Percentiles rank a stretch among this genome's conserved stretches.
These are phyloP conservation scores for Tolypocladium tundrense DNA, from an alignment of 2,329 filamentous ascomycete genomes.

Conservation along the genomic window DNA sequence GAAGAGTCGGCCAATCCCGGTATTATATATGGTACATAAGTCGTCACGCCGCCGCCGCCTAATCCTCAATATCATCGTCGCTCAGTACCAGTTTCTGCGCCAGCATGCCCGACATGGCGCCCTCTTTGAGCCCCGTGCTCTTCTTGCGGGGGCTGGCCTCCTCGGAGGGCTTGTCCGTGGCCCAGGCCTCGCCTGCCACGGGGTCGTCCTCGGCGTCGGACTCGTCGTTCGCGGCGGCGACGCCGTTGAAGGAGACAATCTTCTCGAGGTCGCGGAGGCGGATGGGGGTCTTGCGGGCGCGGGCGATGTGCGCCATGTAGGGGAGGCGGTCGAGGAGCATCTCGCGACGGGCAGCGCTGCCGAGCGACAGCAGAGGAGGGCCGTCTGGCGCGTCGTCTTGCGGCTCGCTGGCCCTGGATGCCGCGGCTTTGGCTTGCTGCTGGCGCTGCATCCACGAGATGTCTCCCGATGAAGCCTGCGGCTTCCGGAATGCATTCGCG, in stretches of 20 bases:
- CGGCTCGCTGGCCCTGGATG: conserved; percentile 5
- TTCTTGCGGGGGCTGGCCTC: conserved; percentile 40
- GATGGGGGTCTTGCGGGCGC: conserved; percentile 28
- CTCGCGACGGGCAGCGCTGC: conserved; percentile 58
- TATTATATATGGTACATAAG: not conserved
- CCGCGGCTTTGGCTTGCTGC: conserved; percentile 14
- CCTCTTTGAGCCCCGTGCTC: conserved; percentile 24
- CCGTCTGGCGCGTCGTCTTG: conserved; percentile 11
- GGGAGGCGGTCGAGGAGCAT: conserved; percentile 79
- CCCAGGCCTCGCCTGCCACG: conserved; percentile 41
- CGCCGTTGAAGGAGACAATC: conserved; percentile 56
- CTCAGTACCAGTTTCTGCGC: conserved; percentile 62
- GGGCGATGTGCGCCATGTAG: conserved; percentile 63
- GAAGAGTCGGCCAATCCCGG: not conserved
- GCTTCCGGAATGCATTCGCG: conserved; percentile 37
- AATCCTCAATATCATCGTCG: conserved; percentile 78
- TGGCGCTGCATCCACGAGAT: conserved; percentile 24
- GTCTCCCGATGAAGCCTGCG: conserved; percentile 19
- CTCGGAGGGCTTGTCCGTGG: conserved; percentile 51
- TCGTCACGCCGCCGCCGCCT: conserved; percentile 15
- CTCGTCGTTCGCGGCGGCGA: conserved; percentile 38
- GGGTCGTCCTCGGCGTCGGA: conserved; percentile 33
- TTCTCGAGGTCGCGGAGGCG: conserved; percentile 52
- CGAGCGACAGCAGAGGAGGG: conserved; percentile 44
- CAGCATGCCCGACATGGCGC: conserved; percentile 29